Evolutionary conservation across 169 alveolate genomes (phyloP).

Genomic region (Cyclospora cayetanensis): DNA sequence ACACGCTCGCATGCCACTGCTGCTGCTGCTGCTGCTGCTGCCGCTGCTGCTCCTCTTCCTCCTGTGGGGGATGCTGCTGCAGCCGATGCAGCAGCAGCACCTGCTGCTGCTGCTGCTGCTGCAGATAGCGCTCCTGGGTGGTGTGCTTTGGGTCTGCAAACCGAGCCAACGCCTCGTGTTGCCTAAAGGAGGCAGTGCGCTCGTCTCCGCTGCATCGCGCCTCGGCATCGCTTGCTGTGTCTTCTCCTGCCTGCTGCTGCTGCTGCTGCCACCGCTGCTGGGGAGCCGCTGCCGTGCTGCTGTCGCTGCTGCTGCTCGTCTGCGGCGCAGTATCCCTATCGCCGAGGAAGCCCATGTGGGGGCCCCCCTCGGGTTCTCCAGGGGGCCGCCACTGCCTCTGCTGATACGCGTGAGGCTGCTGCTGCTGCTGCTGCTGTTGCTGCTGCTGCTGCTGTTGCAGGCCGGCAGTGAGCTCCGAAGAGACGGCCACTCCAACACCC

Average conservation of each 20-base stretch:
- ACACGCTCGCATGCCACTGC: not conserved
- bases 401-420: not conserved
- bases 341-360: no score
- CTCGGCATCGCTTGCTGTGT: not conserved
- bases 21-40: slow-evolving; percentile 34
- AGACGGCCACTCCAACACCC: no score
- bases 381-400: not conserved
- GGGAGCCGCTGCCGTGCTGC: not conserved
- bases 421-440: slow-evolving; percentile 12
- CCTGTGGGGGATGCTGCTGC: not conserved
- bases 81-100: slow-evolving; percentile 3
- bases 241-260: not conserved
- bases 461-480: no score
- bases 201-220: no score
- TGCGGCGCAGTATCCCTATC: no score
- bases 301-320: not conserved
- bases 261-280: not conserved
- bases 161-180: no score
- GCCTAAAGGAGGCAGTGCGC: no score
- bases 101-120: slow-evolving; percentile 39
- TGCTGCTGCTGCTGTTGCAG: not conserved
- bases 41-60: not conserved
- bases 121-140: not conserved
- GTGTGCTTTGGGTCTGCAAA: no score
- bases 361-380: no score